Evolutionary conservation across 1,284 basidiomycete species (phyloP).

Genomic region (Ceratobasidium sp.): DNA sequence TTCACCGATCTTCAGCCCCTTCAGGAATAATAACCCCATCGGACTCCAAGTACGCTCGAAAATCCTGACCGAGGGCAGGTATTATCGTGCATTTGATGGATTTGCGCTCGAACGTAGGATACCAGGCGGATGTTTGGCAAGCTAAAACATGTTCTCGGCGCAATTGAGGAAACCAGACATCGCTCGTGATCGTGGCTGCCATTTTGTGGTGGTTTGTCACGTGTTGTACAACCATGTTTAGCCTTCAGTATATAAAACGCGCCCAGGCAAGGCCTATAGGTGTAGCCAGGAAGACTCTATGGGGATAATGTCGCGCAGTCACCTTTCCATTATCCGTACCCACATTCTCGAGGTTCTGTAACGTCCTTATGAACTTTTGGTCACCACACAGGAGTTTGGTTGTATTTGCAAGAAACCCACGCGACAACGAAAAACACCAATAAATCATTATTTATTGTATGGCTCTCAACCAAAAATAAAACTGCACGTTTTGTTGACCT

Average conservation of each 20-base stretch:
- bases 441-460: conserved; percentile 22
- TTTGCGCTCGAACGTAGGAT: conserved; percentile 75
- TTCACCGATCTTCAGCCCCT: conserved; percentile 81
- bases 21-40: conserved; percentile 87
- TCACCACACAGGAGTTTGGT: background rate
- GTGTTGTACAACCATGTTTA: too few relatives aligned
- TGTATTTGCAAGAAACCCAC: too few relatives aligned
- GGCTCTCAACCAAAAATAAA: conserved; percentile 3
- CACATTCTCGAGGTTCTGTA: too few relatives aligned
- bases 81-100: conserved; percentile 86
- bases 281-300: too few relatives aligned
- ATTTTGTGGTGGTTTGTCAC: conserved; percentile 18
- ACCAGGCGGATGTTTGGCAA: conserved; percentile 92
- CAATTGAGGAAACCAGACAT: conserved; percentile 66
- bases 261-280: too few relatives aligned
- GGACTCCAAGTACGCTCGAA: conserved; percentile 79
- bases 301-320: too few relatives aligned
- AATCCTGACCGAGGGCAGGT: conserved; percentile 73
- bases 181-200: conserved; percentile 17
- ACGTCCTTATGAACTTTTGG: too few relatives aligned
- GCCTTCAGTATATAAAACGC: too few relatives aligned
- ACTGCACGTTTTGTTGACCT: background rate
- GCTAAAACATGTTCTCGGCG: conserved; percentile 70
- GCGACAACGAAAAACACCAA: too few relatives aligned
- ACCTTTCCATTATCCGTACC: too few relatives aligned